phyloP scores from a whole-genome alignment of 2,329 filamentous ascomycete species.

The Helotiales sp. region DNA sequence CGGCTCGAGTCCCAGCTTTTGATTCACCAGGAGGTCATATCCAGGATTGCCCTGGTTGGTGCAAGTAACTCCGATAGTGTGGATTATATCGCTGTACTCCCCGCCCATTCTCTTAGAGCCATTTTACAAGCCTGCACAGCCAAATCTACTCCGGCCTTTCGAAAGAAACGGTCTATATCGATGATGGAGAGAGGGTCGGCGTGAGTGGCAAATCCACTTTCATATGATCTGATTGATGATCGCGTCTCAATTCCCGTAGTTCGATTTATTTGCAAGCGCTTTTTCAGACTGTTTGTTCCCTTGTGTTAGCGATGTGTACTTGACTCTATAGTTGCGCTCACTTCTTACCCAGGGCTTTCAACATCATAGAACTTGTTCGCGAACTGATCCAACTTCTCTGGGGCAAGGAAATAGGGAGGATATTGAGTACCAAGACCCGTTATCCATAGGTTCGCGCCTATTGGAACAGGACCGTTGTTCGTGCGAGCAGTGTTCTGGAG shows the following conservation, averaged over 20 bases:
- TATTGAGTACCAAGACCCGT: conserved; percentile 1
- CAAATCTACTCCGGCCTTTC: conserved; percentile 4
- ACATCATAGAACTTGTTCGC: not conserved
- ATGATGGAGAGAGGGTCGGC: not conserved
- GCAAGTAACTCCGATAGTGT: conserved; percentile 7
- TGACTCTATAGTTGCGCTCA: not conserved
- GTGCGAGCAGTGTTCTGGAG: not conserved
- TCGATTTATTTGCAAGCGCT: conserved; percentile 2
- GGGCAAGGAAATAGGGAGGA: not conserved
- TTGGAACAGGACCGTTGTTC: not conserved
- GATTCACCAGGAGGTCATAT: conserved; percentile 11
- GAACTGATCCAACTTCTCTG: conserved; percentile 1
- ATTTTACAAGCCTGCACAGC: conserved; percentile 3
- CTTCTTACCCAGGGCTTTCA: conserved; percentile 4
- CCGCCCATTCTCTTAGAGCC: conserved; percentile 2
- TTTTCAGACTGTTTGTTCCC: not conserved
- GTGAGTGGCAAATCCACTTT: not conserved
- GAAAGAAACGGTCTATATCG: conserved; percentile 1
- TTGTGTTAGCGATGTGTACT: not conserved
- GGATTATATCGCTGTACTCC: conserved; percentile 1
- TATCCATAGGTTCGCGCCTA: not conserved
- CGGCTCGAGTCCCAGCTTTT: conserved; percentile 1
- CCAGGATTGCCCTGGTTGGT: conserved; percentile 3
- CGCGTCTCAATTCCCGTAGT: conserved; percentile 1
- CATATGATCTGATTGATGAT: conserved; percentile 4